Conservation (phyloP, 257 asterid species). For the Mentha longifolia region DNA sequence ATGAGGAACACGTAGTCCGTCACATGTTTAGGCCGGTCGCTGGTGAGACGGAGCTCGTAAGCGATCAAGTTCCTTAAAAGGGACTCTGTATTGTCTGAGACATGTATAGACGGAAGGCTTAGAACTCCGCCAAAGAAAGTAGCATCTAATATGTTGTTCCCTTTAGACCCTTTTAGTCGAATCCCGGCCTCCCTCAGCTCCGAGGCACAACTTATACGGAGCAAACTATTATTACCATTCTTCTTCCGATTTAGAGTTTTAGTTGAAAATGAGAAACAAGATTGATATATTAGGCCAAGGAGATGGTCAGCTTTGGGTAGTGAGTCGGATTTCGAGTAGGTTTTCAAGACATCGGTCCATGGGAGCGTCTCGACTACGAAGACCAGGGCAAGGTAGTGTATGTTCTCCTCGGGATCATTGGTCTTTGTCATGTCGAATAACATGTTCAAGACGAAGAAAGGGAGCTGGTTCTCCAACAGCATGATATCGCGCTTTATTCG, state of each 20-base stretch:
- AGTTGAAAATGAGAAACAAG: neutral
- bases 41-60: slow-evolving; percentile 27
- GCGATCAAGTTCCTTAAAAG: slow-evolving; percentile 38
- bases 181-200: slow-evolving; percentile 30
- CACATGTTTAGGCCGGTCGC: neutral
- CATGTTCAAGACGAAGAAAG: slow-evolving; percentile 31
- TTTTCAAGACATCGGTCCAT: neutral
- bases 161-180: neutral
- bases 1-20: slow-evolving; percentile 37
- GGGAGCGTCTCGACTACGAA: slow-evolving; percentile 14
- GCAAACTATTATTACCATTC: neutral
- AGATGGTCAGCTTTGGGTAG: slow-evolving; percentile 16
- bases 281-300: slow-evolving; percentile 28
- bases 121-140: neutral
- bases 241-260: neutral
- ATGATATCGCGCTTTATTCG: slow-evolving; percentile 31
- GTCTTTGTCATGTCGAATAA: slow-evolving; percentile 32
- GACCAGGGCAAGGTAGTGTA: neutral
- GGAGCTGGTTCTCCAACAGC: slow-evolving; percentile 48
- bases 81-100: slow-evolving; percentile 36
- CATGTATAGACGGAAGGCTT: neutral
- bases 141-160: neutral
- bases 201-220: neutral
- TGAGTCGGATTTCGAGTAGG: neutral
- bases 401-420: slow-evolving; percentile 10